These are phyloP conservation scores for Sedum album DNA, from an alignment of 164 flowering plant species.

Conservation along the genomic window DNA sequence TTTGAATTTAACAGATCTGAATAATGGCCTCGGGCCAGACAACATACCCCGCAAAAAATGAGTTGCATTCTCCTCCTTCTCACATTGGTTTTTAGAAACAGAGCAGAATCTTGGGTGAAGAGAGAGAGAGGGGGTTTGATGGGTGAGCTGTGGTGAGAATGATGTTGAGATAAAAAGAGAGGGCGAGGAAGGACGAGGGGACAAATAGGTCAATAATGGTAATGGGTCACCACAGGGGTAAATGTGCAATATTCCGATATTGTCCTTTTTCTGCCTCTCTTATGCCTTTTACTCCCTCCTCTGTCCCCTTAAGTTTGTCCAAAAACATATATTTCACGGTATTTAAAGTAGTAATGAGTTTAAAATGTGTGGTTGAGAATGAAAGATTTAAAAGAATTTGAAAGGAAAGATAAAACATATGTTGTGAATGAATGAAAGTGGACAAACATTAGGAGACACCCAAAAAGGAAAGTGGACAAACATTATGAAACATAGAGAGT, in stretches of 20 bases:
- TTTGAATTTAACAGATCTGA: neutral
- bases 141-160: conserved; percentile 3
- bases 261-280: conserved; percentile 22
- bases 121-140: conserved; percentile 9
- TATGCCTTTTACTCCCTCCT: too few relatives aligned
- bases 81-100: neutral
- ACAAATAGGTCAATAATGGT: conserved; percentile 36
- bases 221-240: conserved; percentile 15
- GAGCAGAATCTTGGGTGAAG: too few relatives aligned
- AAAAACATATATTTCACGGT: too few relatives aligned
- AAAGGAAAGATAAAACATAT: too few relatives aligned
- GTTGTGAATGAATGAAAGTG: too few relatives aligned
- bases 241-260: conserved; percentile 27
- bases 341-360: too few relatives aligned
- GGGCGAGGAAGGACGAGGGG: conserved; percentile 18
- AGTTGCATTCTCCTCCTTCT: conserved; percentile 24
- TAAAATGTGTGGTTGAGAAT: too few relatives aligned
- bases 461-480: too few relatives aligned
- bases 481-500: too few relatives aligned
- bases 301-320: too few relatives aligned
- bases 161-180: conserved; percentile 17
- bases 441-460: too few relatives aligned
- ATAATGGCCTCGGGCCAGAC: conserved; percentile 74
- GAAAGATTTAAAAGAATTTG: too few relatives aligned
- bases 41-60: conserved; percentile 77